These are phyloP conservation scores for Termitomyces bulborhizus DNA, from an alignment of 768 basidiomycete species.

Conservation along the genomic window DNA sequence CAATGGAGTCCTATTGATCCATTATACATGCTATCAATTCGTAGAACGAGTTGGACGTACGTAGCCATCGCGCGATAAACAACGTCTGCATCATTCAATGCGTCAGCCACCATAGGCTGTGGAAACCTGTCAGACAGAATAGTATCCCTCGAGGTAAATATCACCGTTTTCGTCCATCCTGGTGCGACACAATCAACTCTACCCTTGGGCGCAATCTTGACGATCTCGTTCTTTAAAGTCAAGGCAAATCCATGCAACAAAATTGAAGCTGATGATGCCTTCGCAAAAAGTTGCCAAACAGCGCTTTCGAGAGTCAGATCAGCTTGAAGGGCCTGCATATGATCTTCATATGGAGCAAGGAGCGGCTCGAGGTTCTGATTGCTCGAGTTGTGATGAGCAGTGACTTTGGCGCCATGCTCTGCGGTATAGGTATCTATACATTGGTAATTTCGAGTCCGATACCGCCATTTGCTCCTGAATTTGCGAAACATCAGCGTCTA, in stretches of 20 bases:
- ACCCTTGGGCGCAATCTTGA: slow-evolving; percentile 62
- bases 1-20: slow-evolving; percentile 48
- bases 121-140: not conserved
- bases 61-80: slow-evolving; percentile 60
- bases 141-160: not conserved
- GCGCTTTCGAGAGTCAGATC: slow-evolving; percentile 54
- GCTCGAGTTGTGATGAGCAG: slow-evolving; percentile 65
- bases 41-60: slow-evolving; percentile 28
- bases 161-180: slow-evolving; percentile 57
- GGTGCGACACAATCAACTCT: slow-evolving; percentile 70
- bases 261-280: slow-evolving; percentile 40
- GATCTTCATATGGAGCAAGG: slow-evolving; percentile 26
- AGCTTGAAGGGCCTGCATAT: slow-evolving; percentile 40
- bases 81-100: slow-evolving; percentile 47
- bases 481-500: not conserved
- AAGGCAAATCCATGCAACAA: slow-evolving; percentile 65
- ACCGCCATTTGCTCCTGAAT: slow-evolving; percentile 64
- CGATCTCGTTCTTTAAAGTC: slow-evolving; percentile 76
- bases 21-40: not conserved
- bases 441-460: slow-evolving; percentile 62
- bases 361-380: slow-evolving; percentile 34
- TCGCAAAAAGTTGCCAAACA: slow-evolving; percentile 44
- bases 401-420: slow-evolving; percentile 70
- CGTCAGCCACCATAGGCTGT: slow-evolving; percentile 49
- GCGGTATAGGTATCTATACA: slow-evolving; percentile 23